Conservation (phyloP, 352 stramenopile genomes). For the Thraustotheca clavata region DNA sequence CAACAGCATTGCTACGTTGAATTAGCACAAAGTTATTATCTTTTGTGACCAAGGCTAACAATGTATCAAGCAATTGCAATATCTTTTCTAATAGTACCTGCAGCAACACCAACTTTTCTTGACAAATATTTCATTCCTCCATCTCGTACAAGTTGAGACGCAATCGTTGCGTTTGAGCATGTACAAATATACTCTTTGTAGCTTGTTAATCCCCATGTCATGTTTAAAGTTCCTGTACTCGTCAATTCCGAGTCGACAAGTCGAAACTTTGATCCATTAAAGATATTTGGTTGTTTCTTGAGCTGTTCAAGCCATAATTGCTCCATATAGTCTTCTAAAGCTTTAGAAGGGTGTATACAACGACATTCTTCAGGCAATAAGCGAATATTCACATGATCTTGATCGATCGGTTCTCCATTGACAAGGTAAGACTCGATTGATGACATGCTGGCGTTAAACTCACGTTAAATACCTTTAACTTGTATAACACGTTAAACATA, state of each 20-base stretch:
- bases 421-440: background rate
- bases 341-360: slow-evolving; percentile 30
- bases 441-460: too few relatives aligned
- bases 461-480: too few relatives aligned
- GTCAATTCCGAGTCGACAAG: slow-evolving; percentile 35
- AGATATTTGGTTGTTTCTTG: slow-evolving; percentile 34
- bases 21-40: slow-evolving; percentile 60
- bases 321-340: slow-evolving; percentile 32
- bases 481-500: background rate
- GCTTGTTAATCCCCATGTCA: slow-evolving; percentile 23
- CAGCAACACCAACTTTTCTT: slow-evolving; percentile 70
- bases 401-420: background rate
- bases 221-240: slow-evolving; percentile 27
- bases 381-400: slow-evolving; percentile 30
- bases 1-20: slow-evolving; percentile 49
- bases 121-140: slow-evolving; percentile 40
- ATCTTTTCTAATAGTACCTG: background rate
- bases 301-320: slow-evolving; percentile 35
- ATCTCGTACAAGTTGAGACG: slow-evolving; percentile 32
- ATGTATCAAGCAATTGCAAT: background rate
- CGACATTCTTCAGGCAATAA: slow-evolving; percentile 43
- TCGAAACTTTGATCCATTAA: slow-evolving; percentile 73
- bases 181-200: slow-evolving; percentile 72
- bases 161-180: slow-evolving; percentile 42
- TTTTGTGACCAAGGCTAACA: slow-evolving; percentile 41